Percentiles rank a stretch among this genome's conserved stretches.
Conservation (phyloP, 2,329 filamentous ascomycete species). For the Scedosporium minutisporum region DNA sequence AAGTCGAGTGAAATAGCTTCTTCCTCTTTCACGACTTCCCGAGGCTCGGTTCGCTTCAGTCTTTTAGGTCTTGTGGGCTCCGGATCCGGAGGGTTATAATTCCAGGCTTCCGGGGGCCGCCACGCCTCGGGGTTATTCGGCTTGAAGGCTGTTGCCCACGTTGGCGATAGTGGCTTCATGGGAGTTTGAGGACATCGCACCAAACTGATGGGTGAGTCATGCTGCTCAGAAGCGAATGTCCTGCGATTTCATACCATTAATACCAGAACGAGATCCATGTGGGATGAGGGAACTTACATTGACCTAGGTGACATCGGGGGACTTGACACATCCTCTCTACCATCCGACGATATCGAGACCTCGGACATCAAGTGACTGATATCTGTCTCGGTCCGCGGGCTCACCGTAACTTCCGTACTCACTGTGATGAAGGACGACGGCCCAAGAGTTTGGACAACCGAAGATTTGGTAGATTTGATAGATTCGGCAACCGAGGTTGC, state of each 20-base stretch:
- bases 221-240: neutral
- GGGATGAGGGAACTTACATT: slow-evolving; percentile 15
- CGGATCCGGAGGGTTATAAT: slow-evolving; percentile 15
- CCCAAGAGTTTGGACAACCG: slow-evolving; percentile 28
- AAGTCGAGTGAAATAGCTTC: neutral
- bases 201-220: slow-evolving; percentile 11
- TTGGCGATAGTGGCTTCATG: slow-evolving; percentile 7
- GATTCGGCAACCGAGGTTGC: slow-evolving; percentile 21
- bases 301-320: slow-evolving; percentile 19
- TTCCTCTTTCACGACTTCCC: neutral
- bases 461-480: slow-evolving; percentile 18
- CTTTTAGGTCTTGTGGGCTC: slow-evolving; percentile 12
- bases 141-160: slow-evolving; percentile 13
- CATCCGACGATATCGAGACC: slow-evolving; percentile 25
- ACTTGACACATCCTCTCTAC: slow-evolving; percentile 16
- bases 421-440: slow-evolving; percentile 32
- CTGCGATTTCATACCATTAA: neutral
- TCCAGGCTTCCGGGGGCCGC: slow-evolving; percentile 35
- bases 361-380: slow-evolving; percentile 24
- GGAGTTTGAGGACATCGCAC: slow-evolving; percentile 8
- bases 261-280: no score
- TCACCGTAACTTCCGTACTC: slow-evolving; percentile 26
- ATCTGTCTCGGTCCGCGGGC: slow-evolving; percentile 22
- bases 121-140: slow-evolving; percentile 31
- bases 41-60: slow-evolving; percentile 8